Percentiles rank a stretch among this genome's conserved stretches.
Evolutionary conservation across 805 yeast genomes (phyloP).

Genomic region (Starmerella etchellsii): DNA sequence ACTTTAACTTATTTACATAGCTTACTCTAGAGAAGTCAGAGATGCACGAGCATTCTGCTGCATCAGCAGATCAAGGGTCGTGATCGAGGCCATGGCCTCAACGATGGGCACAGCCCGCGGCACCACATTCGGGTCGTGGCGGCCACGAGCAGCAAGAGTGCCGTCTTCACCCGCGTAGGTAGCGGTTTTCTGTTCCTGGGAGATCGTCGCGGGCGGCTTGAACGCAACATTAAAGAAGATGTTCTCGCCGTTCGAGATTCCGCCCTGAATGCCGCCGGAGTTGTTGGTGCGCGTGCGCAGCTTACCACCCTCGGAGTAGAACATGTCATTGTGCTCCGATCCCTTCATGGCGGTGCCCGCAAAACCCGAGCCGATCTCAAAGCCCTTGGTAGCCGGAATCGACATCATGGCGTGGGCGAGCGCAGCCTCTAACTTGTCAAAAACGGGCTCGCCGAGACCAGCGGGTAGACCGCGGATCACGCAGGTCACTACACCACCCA

Average conservation of each 20-base stretch:
- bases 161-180: conserved; percentile 84
- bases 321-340: conserved; percentile 85
- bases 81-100: conserved; percentile 96
- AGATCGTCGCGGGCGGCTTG: conserved; percentile 95
- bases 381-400: conserved; percentile 95
- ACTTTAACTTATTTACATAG: neutral
- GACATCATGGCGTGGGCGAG: conserved; percentile 97
- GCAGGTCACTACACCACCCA: conserved; percentile 97
- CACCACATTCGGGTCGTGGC: conserved; percentile 97
- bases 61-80: conserved; percentile 71
- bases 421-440: conserved; percentile 89
- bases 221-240: conserved; percentile 91
- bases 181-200: conserved; percentile 81
- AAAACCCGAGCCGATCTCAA: conserved; percentile 95
- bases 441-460: conserved; percentile 97
- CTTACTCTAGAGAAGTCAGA: conserved; percentile 24
- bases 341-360: conserved; percentile 83
- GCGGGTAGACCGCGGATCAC: conserved; percentile 86
- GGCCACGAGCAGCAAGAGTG: conserved; percentile 84
- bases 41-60: conserved; percentile 75
- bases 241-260: conserved; percentile 91
- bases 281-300: conserved; percentile 81
- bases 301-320: conserved; percentile 38
- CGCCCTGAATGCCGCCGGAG: conserved; percentile 98
- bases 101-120: conserved; percentile 98